Evolutionary conservation across 371 early-diverging fungal genomes (phyloP).

Genomic region (Apophysomyces trapeziformis): DNA sequence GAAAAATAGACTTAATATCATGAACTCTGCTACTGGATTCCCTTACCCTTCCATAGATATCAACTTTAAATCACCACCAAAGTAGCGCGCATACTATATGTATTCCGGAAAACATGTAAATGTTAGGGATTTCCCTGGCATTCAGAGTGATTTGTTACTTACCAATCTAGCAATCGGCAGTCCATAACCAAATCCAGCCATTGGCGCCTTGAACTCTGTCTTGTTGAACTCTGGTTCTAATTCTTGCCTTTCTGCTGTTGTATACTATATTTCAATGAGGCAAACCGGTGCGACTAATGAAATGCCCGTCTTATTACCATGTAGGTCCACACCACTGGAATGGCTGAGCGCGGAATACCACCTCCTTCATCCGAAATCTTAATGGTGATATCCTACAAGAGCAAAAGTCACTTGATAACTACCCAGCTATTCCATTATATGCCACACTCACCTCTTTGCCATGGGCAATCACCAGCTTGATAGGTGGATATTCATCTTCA

Average conservation of each 20-base stretch:
- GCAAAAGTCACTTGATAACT: background rate
- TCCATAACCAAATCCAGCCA: slow-evolving; percentile 98
- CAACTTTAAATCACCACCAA: slow-evolving; percentile 94
- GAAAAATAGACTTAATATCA: too few relatives aligned
- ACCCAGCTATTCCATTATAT: background rate
- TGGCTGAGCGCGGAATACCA: slow-evolving; percentile 92
- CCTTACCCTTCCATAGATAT: slow-evolving; percentile 96
- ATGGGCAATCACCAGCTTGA: slow-evolving; percentile 92
- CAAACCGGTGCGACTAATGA: background rate
- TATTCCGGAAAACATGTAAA: background rate
- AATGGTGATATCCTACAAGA: slow-evolving; percentile 87
- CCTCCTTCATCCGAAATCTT: slow-evolving; percentile 98
- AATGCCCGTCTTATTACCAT: slow-evolving; percentile 58
- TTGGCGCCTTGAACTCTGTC: slow-evolving; percentile 94
- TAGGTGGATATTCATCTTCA: slow-evolving; percentile 88
- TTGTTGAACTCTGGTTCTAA: slow-evolving; percentile 83
- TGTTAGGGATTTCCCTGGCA: too few relatives aligned
- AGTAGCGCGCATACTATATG: slow-evolving; percentile 85
- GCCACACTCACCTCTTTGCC: slow-evolving; percentile 79
- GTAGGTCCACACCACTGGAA: slow-evolving; percentile 95
- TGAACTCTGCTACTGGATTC: too few relatives aligned
- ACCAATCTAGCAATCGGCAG: slow-evolving; percentile 86
- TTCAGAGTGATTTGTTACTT: slow-evolving; percentile 17
- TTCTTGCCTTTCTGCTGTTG: slow-evolving; percentile 90
- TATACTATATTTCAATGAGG: slow-evolving; percentile 60